Evolutionary conservation across 2,329 filamentous ascomycete species (phyloP).

Genomic region (Oidium heveae): DNA sequence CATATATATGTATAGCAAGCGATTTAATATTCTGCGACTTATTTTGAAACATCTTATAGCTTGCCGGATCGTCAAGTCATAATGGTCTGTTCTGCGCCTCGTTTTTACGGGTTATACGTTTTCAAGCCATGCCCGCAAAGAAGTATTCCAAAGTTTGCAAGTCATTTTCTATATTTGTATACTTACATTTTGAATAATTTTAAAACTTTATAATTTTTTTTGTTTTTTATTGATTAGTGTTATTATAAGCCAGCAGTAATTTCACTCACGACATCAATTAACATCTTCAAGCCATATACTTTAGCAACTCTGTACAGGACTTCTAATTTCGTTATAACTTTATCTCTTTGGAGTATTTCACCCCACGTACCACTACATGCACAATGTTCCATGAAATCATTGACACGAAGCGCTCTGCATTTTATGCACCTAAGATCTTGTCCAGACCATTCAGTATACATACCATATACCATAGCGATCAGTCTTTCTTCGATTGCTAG

Average conservation of each 20-base stretch:
- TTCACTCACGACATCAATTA: slow-evolving; percentile 47
- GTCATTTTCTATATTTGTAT: too few species aligned
- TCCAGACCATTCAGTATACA: slow-evolving; percentile 57
- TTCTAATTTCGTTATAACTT: slow-evolving; percentile 35
- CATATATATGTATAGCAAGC: too few species aligned
- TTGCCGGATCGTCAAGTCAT: too few species aligned
- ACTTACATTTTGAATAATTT: too few species aligned
- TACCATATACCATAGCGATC: slow-evolving; percentile 48
- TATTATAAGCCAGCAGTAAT: slow-evolving; percentile 24
- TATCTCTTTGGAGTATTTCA: slow-evolving; percentile 40
- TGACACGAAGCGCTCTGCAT: slow-evolving; percentile 50
- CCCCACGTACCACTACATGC: slow-evolving; percentile 74
- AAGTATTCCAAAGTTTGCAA: too few species aligned
- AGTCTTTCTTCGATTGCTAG: slow-evolving; percentile 64
- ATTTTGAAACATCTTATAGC: too few species aligned
- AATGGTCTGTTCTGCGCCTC: too few species aligned
- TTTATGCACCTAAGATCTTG: slow-evolving; percentile 66
- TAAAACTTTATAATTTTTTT: too few species aligned
- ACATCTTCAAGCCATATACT: slow-evolving; percentile 61
- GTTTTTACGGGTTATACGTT: too few species aligned
- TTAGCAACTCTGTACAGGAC: slow-evolving; percentile 52
- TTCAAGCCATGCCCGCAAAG: too few species aligned
- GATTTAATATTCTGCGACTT: too few species aligned
- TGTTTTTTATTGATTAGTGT: too few species aligned
- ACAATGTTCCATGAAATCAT: slow-evolving; percentile 94